Conservation (phyloP, 140 eudicot species). For the Oenanthe javanica region DNA sequence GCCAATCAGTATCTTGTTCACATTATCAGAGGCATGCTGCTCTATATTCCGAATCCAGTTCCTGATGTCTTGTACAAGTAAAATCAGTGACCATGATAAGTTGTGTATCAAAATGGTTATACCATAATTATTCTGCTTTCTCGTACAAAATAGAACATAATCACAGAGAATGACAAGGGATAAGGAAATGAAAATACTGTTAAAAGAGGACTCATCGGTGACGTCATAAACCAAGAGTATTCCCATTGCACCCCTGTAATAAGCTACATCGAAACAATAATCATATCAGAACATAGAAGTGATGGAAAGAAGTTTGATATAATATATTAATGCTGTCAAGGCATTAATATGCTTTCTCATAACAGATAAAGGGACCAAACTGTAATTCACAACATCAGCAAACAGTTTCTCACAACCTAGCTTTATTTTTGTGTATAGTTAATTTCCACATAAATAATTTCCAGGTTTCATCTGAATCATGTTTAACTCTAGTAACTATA, state of each 20-base stretch:
- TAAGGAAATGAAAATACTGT: constrained; percentile 40
- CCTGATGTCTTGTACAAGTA: constrained; percentile 39
- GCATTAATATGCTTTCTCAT: background rate
- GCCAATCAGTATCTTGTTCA: constrained; percentile 69
- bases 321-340: constrained; percentile 1
- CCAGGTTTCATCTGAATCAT: background rate
- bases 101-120: background rate
- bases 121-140: too few relatives aligned
- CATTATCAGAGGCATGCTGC: constrained; percentile 80
- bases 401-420: background rate
- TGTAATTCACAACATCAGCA: background rate
- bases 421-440: background rate
- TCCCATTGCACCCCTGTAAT: constrained; percentile 90
- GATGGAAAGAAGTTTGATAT: background rate
- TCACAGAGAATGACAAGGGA: background rate
- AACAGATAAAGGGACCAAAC: background rate
- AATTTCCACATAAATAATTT: background rate
- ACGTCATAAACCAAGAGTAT: constrained; percentile 79
- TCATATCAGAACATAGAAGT: background rate
- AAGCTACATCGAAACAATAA: constrained; percentile 41
- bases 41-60: constrained; percentile 84
- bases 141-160: background rate
- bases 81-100: constrained; percentile 8
- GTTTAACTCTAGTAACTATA: background rate
- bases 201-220: constrained; percentile 74